A percentile compares a stretch with the other conserved stretches of the same genome.
These are phyloP conservation scores for Calamus simplicifolius DNA, from an alignment of 176 grass and related monocot genomes.

Conservation along the genomic window DNA sequence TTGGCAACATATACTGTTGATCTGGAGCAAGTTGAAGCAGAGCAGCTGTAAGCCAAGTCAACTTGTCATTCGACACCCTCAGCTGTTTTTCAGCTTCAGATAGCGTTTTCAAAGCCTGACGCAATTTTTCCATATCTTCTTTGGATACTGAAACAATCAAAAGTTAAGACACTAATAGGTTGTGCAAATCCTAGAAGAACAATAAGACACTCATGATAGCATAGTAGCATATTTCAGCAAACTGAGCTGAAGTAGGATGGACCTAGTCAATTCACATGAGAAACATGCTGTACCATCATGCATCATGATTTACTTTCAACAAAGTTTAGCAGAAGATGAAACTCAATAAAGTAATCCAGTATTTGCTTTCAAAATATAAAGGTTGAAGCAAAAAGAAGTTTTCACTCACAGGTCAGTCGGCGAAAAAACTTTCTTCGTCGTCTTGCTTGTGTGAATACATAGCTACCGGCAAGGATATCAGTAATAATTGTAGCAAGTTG, in stretches of 20 bases:
- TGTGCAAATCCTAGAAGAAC: neutral
- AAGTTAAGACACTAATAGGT: neutral
- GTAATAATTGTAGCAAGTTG: slow-evolving; percentile 93
- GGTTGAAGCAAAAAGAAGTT: no score
- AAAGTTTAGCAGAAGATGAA: no score
- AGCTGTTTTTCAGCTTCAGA: slow-evolving; percentile 96
- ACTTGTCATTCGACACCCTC: slow-evolving; percentile 88
- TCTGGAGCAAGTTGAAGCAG: slow-evolving; percentile 97
- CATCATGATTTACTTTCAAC: no score
- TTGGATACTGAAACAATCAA: slow-evolving; percentile 67
- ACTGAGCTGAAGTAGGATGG: no score
- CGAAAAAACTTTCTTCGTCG: slow-evolving; percentile 79
- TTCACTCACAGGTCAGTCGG: slow-evolving; percentile 57
- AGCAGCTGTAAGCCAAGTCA: slow-evolving; percentile 96
- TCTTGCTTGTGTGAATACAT: slow-evolving; percentile 46
- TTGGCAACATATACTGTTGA: slow-evolving; percentile 56
- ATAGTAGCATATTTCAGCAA: no score
- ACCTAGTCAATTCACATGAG: no score
- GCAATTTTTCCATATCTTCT: slow-evolving; percentile 80
- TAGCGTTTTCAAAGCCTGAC: slow-evolving; percentile 74
- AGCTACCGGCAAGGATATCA: slow-evolving; percentile 87
- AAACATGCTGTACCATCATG: no score
- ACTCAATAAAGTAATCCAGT: no score
- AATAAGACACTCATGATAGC: no score
- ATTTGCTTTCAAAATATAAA: no score